Percentiles rank a stretch among this genome's conserved stretches.
Evolutionary conservation across 805 yeast species (phyloP).

Genomic region (Starmerella geochares): DNA sequence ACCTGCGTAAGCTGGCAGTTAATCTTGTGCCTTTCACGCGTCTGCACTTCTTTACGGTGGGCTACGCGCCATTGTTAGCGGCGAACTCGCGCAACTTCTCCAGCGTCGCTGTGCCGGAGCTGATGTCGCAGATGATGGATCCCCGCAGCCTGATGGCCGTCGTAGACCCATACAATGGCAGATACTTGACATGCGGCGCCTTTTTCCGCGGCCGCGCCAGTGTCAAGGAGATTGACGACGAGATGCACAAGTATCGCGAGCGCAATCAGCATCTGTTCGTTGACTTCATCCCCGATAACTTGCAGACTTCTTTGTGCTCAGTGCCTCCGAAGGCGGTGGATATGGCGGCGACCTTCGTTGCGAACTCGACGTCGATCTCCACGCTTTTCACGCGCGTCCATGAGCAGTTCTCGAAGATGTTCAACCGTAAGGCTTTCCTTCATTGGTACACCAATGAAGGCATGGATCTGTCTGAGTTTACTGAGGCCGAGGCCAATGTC

Average conservation of each 20-base stretch:
- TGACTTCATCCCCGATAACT: slow-evolving; percentile 94
- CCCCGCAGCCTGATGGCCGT: slow-evolving; percentile 95
- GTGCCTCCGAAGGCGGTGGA: slow-evolving; percentile 79
- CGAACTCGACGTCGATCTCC: slow-evolving; percentile 87
- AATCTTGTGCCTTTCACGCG: slow-evolving; percentile 93
- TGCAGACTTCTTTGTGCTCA: slow-evolving; percentile 86
- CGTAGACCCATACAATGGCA: slow-evolving; percentile 79
- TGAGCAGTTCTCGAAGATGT: slow-evolving; percentile 84
- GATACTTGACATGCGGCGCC: slow-evolving; percentile 86
- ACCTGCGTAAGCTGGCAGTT: slow-evolving; percentile 84
- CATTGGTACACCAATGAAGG: slow-evolving; percentile 96
- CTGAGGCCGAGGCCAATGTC: slow-evolving; percentile 89
- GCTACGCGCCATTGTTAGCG: slow-evolving; percentile 85
- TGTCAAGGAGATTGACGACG: slow-evolving; percentile 89
- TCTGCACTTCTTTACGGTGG: slow-evolving; percentile 90
- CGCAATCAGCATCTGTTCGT: slow-evolving; percentile 76
- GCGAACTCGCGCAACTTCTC: slow-evolving; percentile 72
- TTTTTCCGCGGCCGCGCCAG: slow-evolving; percentile 91
- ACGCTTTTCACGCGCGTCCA: slow-evolving; percentile 84
- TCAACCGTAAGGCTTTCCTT: slow-evolving; percentile 85
- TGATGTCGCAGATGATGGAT: slow-evolving; percentile 89
- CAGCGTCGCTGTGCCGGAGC: slow-evolving; percentile 76
- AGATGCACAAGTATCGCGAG: slow-evolving; percentile 73
- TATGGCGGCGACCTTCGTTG: slow-evolving; percentile 86
- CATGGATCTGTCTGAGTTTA: slow-evolving; percentile 90